These are phyloP conservation scores for Pseudoturritis turrita DNA, from an alignment of 345 rosid genomes.

Conservation along the genomic window DNA sequence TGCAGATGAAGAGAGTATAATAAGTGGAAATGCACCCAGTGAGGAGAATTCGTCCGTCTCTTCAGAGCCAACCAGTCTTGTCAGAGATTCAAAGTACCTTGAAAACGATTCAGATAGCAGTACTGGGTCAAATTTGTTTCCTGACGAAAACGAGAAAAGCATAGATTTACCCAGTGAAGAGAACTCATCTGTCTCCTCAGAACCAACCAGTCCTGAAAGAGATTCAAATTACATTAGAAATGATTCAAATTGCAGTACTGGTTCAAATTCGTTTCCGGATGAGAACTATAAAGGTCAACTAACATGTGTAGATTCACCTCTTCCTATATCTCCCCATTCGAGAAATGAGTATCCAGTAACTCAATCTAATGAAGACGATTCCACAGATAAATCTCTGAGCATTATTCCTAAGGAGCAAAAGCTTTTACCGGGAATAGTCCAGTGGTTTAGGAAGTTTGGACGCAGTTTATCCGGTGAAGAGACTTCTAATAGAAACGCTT, in stretches of 20 bases:
- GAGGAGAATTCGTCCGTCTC: constrained; percentile 53
- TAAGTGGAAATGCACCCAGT: constrained; percentile 40
- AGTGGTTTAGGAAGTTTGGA: constrained; percentile 75
- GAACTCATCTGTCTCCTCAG: constrained; percentile 35
- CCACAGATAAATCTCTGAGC: constrained; percentile 25
- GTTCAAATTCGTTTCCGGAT: neutral
- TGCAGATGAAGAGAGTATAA: constrained; percentile 42
- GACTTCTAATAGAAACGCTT: constrained; percentile 31
- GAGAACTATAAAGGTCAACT: constrained; percentile 23
- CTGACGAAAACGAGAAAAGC: neutral
- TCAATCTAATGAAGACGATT: constrained; percentile 25
- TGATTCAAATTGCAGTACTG: constrained; percentile 31
- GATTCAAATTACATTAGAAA: constrained; percentile 41
- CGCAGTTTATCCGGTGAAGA: constrained; percentile 42
- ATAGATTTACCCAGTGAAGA: neutral
- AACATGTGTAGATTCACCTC: constrained; percentile 7
- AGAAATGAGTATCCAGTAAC: constrained; percentile 24
- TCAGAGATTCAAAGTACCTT: constrained; percentile 35
- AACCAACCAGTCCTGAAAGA: constrained; percentile 34
- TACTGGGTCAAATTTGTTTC: neutral
- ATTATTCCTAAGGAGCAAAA: constrained; percentile 40
- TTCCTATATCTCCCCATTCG: constrained; percentile 42
- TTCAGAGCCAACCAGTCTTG: constrained; percentile 53
- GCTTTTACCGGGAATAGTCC: constrained; percentile 54
- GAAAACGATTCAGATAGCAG: constrained; percentile 59